Percentiles rank a stretch among this genome's conserved stretches.
Evolutionary conservation across 108 stramenopile species (phyloP).

Genomic region (Chaetoceros tenuissimus): DNA sequence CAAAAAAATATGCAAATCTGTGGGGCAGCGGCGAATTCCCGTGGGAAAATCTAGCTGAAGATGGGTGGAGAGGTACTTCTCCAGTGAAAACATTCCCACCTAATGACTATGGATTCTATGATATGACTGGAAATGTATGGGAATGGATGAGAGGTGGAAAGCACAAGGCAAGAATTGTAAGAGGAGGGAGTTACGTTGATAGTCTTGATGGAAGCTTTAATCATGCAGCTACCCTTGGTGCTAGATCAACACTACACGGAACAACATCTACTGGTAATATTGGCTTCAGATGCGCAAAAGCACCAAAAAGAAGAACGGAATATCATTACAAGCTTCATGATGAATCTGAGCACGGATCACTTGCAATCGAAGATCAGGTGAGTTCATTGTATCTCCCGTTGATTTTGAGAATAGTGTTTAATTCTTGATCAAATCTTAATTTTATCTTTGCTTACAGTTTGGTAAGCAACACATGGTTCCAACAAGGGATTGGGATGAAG

Average conservation of each 20-base stretch:
- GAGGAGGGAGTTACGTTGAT: constrained; percentile 86
- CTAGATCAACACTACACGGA: constrained; percentile 63
- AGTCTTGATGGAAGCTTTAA: constrained; percentile 71
- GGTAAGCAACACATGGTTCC: constrained; percentile 43
- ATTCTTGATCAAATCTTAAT: too few relatives aligned
- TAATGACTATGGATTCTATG: constrained; percentile 79
- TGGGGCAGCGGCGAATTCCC: constrained; percentile 83
- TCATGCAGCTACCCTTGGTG: constrained; percentile 81
- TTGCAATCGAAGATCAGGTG: constrained; percentile 65
- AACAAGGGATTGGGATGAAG: constrained; percentile 42
- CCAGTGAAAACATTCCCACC: constrained; percentile 78
- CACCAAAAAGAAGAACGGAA: constrained; percentile 55
- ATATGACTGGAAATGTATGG: constrained; percentile 92
- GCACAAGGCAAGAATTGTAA: constrained; percentile 75
- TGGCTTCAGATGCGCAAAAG: constrained; percentile 79
- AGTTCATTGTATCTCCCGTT: too few relatives aligned
- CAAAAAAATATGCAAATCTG: constrained; percentile 56
- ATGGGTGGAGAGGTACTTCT: constrained; percentile 79
- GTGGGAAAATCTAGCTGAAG: constrained; percentile 61
- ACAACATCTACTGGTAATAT: constrained; percentile 81
- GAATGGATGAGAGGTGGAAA: constrained; percentile 90
- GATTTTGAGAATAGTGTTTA: too few relatives aligned
- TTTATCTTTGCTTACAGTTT: too few relatives aligned
- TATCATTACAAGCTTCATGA: constrained; percentile 71
- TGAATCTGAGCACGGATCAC: constrained; percentile 39